Conservation (phyloP, 805 yeast species). For the Pichia exigua region DNA sequence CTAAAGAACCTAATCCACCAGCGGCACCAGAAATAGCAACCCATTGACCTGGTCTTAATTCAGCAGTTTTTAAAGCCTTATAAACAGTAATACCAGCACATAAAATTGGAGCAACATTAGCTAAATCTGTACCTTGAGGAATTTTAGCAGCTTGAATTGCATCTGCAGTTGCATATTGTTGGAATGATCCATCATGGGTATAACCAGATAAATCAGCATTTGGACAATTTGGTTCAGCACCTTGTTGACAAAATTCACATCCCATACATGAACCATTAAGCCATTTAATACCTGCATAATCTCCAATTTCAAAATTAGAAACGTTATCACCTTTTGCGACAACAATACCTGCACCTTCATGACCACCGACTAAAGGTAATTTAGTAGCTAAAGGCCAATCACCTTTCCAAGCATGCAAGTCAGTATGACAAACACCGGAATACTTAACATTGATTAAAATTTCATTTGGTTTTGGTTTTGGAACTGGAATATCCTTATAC, state of each 20-base stretch:
- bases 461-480: conserved; percentile 70
- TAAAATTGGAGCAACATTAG: conserved; percentile 70
- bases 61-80: conserved; percentile 81
- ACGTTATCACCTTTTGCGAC: conserved; percentile 70
- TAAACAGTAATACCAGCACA: conserved; percentile 91
- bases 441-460: conserved; percentile 73
- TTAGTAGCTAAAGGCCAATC: conserved; percentile 81
- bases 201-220: conserved; percentile 73
- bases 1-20: conserved; percentile 76
- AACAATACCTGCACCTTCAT: conserved; percentile 84
- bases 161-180: conserved; percentile 83
- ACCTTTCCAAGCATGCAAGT: conserved; percentile 89
- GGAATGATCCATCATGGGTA: conserved; percentile 88
- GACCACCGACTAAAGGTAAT: conserved; percentile 79
- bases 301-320: conserved; percentile 66
- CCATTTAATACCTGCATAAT: conserved; percentile 81
- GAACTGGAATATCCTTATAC: conserved; percentile 73
- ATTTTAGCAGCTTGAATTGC: conserved; percentile 80
- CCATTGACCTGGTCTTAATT: conserved; percentile 71
- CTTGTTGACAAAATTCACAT: conserved; percentile 66
- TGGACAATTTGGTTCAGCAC: conserved; percentile 65
- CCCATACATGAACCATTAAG: conserved; percentile 67
- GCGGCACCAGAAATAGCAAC: conserved; percentile 74
- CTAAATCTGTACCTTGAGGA: conserved; percentile 68
- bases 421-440: conserved; percentile 93